Percentiles rank a stretch among this genome's conserved stretches.
These are phyloP conservation scores for Linanthus parryae DNA, from an alignment of 148 eudicot species.

Conservation along the genomic window DNA sequence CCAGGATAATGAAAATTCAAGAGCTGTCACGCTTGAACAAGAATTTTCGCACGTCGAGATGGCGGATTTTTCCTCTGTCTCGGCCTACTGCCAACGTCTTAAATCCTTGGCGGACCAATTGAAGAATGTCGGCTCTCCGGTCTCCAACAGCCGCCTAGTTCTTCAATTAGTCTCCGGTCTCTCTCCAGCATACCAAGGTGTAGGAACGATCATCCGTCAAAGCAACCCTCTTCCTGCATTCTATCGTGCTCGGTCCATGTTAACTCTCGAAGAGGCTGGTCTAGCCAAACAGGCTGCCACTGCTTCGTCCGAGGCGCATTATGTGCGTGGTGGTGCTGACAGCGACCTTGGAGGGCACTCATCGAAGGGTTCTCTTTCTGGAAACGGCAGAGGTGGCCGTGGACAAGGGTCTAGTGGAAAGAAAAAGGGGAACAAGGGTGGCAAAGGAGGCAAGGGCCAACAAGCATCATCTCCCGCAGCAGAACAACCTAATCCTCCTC, in stretches of 20 bases:
- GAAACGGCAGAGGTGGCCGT: not conserved
- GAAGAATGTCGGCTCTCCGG: too few species aligned
- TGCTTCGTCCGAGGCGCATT: not conserved
- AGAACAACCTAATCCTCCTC: too few species aligned
- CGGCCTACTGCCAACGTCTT: slow-evolving; percentile 1
- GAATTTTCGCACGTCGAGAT: not conserved
- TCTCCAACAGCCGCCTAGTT: not conserved
- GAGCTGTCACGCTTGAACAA: not conserved
- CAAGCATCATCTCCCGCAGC: too few species aligned
- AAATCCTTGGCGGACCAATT: not conserved
- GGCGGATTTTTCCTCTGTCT: not conserved
- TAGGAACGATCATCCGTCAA: slow-evolving; percentile 2
- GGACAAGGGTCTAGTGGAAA: not conserved
- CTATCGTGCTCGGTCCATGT: slow-evolving; percentile 1
- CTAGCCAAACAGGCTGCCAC: not conserved
- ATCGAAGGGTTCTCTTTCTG: not conserved
- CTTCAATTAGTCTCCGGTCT: slow-evolving; percentile 3
- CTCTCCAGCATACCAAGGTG: slow-evolving; percentile 2
- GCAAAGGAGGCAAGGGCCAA: not conserved
- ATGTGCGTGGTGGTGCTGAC: not conserved
- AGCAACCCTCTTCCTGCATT: not conserved
- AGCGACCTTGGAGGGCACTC: not conserved
- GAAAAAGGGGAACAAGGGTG: not conserved
- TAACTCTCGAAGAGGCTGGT: not conserved
- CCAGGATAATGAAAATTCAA: not conserved